Evolutionary conservation across 208 protist species (phyloP), one percentile per base, ranked within the genome.

Genomic region (Leishmania major): DNA sequence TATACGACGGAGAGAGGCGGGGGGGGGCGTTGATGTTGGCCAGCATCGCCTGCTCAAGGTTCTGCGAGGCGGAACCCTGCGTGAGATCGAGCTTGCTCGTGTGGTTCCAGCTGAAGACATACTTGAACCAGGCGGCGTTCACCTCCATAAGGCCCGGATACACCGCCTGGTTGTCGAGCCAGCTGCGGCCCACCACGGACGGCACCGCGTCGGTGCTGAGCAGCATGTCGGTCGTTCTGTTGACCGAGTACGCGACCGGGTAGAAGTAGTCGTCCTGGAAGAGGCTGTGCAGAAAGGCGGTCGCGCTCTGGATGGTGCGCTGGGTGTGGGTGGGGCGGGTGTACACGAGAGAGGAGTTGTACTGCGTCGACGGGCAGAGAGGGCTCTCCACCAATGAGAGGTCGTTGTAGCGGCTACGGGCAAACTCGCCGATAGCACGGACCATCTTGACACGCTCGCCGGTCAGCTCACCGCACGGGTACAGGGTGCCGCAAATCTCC

Each of bases 271-370:
- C 53, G 75, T 90, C 84, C 6, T 85, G 80, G 83, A 94, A 93
- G 73, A 93, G 76, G 51, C 87, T 89, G 57, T 55, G 43, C 70
- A 94, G 78, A 64, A 94, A 91, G 70, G 87, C 84, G 62, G 83
- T 81, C 35, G 89, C 86, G 79, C 88, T 93, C 75, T 93, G 91
- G 60, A 94, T 81, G 59, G 91, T 93, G 78, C 88, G 90, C 75
- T 87, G 78, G 37, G 87, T 80, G 70, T 75, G 79, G 15, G 90
- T 93, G 31, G 90, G 92, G 74, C 88, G 90, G 28, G 88, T 90
- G 86, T 90, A 89, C 76, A 92, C 83, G 43, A 91, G 70, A 8
- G 87, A 90, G 66, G 85, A 84, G 81, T 91, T 91, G 84, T 90
- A 91, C 37, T 25, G 70, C 45, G 71, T 73, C n/a, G 70, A 64